Percentiles rank a stretch among this genome's conserved stretches.
Evolutionary conservation across 1,284 basidiomycete species (phyloP).

Genomic region (Wallemia ichthyophaga): DNA sequence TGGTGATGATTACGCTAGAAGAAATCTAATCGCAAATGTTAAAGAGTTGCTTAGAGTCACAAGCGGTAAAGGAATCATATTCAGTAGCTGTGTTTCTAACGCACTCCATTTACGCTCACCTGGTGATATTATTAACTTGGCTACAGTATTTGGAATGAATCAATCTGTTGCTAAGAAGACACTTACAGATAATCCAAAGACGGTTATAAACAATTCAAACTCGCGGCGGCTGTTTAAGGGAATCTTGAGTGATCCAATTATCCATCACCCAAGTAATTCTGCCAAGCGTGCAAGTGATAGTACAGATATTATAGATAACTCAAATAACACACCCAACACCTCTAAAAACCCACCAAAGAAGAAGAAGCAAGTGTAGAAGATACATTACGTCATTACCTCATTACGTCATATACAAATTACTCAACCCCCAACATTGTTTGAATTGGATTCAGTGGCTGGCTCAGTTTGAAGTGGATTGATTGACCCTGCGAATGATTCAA

Average conservation of each 20-base stretch:
- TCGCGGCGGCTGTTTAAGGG: neutral
- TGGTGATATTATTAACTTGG: constrained; percentile 39
- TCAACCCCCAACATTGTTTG: neutral
- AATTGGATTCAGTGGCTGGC: neutral
- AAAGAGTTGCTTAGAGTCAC: constrained; percentile 40
- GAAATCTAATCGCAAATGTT: constrained; percentile 53
- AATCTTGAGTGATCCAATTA: neutral
- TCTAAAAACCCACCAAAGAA: too few species aligned
- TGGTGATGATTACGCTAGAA: constrained; percentile 24
- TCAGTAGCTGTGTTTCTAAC: constrained; percentile 29
- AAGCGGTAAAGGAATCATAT: constrained; percentile 37
- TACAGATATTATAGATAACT: neutral
- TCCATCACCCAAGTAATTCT: neutral
- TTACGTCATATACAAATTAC: neutral
- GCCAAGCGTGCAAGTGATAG: neutral
- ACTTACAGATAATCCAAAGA: constrained; percentile 19
- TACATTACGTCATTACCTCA: neutral
- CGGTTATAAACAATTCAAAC: neutral
- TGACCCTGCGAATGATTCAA: neutral
- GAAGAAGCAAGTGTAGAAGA: too few species aligned
- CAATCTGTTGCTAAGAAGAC: constrained; percentile 34
- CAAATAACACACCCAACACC: too few species aligned
- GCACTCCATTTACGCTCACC: constrained; percentile 33
- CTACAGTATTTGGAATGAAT: constrained; percentile 31
- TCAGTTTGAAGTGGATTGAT: too few species aligned